These are phyloP conservation scores for Pichia occidentalis DNA, from an alignment of 805 yeast species.

Conservation along the genomic window DNA sequence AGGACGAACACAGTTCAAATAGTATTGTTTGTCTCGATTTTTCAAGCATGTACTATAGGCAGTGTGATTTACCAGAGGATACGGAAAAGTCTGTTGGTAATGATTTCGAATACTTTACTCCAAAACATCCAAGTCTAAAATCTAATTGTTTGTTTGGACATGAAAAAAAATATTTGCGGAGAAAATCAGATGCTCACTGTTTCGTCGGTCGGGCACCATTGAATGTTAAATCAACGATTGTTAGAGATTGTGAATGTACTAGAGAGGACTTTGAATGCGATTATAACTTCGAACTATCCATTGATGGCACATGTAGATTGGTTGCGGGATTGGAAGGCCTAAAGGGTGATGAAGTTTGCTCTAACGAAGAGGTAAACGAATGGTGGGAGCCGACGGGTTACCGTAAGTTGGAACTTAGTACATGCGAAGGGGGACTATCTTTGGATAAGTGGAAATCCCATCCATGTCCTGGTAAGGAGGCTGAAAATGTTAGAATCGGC, in stretches of 20 bases:
- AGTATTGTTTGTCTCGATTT: conserved; percentile 52
- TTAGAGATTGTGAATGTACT: conserved; percentile 74
- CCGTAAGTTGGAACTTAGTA: conserved; percentile 74
- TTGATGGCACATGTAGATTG: conserved; percentile 79
- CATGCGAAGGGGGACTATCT: conserved; percentile 75
- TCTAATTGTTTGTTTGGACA: conserved; percentile 68
- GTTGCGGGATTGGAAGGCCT: conserved; percentile 68
- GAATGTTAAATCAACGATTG: conserved; percentile 45
- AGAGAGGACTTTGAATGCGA: conserved; percentile 93
- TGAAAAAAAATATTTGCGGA: conserved; percentile 51
- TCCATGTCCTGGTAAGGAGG: conserved; percentile 85
- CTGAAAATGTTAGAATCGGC: conserved; percentile 49
- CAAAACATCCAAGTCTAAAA: conserved; percentile 46
- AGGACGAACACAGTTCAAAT: conserved; percentile 30
- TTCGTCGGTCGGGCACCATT: conserved; percentile 64
- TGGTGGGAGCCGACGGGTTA: conserved; percentile 91
- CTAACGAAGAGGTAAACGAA: conserved; percentile 48
- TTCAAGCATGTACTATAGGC: conserved; percentile 40
- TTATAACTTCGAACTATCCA: conserved; percentile 63
- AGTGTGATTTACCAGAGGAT: conserved; percentile 46
- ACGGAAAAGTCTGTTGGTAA: conserved; percentile 16
- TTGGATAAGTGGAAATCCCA: conserved; percentile 58
- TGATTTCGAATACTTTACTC: conserved; percentile 63
- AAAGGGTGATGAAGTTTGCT: conserved; percentile 58
- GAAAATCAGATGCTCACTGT: conserved; percentile 55